These are phyloP conservation scores for Alternaria conjuncta DNA, from an alignment of 2,329 filamentous ascomycete species.

Conservation along the genomic window DNA sequence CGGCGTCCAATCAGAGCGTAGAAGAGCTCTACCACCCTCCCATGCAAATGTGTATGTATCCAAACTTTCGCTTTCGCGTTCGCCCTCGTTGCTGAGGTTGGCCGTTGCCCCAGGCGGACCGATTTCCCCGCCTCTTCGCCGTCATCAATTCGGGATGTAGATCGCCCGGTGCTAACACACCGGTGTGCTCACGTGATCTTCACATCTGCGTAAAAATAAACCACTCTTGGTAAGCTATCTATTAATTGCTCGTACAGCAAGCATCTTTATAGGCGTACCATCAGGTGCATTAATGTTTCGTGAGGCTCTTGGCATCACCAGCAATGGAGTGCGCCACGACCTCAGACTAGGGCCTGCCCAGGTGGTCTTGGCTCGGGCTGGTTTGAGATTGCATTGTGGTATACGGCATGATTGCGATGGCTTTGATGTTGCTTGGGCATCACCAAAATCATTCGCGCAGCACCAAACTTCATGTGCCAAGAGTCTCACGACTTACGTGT, in stretches of 20 bases:
- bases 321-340: neutral
- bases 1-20: neutral
- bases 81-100: neutral
- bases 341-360: neutral
- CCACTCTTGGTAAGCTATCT: neutral
- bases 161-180: neutral
- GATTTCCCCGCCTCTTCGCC: neutral
- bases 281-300: neutral
- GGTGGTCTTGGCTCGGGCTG: neutral
- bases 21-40: neutral
- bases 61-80: neutral
- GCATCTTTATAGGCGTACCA: fast-evolving
- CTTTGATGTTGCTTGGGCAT: neutral
- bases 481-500: neutral
- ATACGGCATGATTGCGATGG: neutral
- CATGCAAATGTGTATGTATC: neutral
- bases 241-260: neutral
- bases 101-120: neutral
- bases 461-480: neutral
- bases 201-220: neutral
- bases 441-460: neutral
- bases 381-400: neutral
- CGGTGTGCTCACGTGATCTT: neutral
- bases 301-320: neutral
- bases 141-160: neutral